Evolutionary conservation across 2,329 filamentous ascomycete species (phyloP).

Genomic region (Alternaria brassicae): DNA sequence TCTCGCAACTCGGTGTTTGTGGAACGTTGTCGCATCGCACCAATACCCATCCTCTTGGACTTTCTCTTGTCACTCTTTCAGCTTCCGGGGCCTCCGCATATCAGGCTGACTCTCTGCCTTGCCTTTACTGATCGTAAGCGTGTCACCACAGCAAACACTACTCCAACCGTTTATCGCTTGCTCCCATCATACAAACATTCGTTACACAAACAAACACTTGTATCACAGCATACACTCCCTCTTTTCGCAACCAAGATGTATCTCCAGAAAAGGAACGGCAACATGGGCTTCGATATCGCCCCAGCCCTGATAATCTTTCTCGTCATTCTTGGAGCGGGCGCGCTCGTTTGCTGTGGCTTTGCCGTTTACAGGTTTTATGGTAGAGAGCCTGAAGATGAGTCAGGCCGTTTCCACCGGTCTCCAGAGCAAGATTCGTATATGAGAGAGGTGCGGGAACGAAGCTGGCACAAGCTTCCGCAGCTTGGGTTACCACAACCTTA

Average conservation of each 20-base stretch:
- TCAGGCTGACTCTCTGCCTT: not conserved
- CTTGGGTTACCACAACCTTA: slow-evolving; percentile 3
- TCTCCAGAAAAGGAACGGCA: slow-evolving; percentile 29
- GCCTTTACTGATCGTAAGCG: not conserved
- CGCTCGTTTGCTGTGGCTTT: slow-evolving; percentile 29
- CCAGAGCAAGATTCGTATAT: slow-evolving; percentile 46
- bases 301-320: slow-evolving; percentile 40
- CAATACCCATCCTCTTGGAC: slow-evolving; percentile 8
- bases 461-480: slow-evolving; percentile 25
- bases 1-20: not conserved
- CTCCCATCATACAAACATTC: not conserved
- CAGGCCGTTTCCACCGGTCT: slow-evolving; percentile 13
- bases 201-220: not conserved
- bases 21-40: slow-evolving; percentile 9
- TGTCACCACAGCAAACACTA: not conserved
- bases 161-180: not conserved
- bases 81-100: slow-evolving; percentile 16
- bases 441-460: slow-evolving; percentile 40
- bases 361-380: slow-evolving; percentile 32
- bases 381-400: slow-evolving; percentile 13
- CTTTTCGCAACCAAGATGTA: slow-evolving; percentile 14
- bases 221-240: not conserved
- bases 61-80: slow-evolving; percentile 6
- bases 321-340: slow-evolving; percentile 36
- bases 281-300: slow-evolving; percentile 37